Conservation (phyloP, 805 yeast species). For the Monosporozyma servazzii region DNA sequence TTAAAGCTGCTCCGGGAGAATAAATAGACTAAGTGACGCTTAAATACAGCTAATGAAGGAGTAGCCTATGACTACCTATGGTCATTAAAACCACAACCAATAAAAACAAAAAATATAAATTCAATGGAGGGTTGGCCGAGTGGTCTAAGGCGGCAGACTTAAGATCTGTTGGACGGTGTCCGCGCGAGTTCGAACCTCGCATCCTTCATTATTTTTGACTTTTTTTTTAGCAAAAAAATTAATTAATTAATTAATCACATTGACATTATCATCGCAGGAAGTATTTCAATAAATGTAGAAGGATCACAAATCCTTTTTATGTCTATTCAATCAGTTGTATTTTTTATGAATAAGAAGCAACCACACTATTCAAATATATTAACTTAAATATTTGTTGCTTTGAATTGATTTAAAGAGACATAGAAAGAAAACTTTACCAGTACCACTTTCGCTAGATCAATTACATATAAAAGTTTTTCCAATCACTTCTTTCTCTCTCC, state of each 20-base stretch:
- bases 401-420: background rate
- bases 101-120: background rate
- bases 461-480: background rate
- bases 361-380: too few relatives aligned
- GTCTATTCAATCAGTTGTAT: too few relatives aligned
- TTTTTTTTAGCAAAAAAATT: background rate
- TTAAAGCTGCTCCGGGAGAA: too few relatives aligned
- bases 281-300: too few relatives aligned
- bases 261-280: background rate
- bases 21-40: too few relatives aligned
- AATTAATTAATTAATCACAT: background rate
- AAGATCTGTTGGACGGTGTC: constrained; percentile 27
- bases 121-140: constrained; percentile 25
- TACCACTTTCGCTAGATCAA: background rate
- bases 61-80: background rate
- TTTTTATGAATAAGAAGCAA: too few relatives aligned
- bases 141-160: constrained; percentile 30
- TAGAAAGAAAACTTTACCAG: background rate
- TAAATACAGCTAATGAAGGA: too few relatives aligned
- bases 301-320: too few relatives aligned
- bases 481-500: background rate
- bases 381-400: background rate
- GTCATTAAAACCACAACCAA: background rate
- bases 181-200: constrained; percentile 30
- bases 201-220: constrained; percentile 20